These are phyloP conservation scores for Colletotrichum tropicicola DNA, from an alignment of 2,329 filamentous ascomycete genomes.

Conservation along the genomic window DNA sequence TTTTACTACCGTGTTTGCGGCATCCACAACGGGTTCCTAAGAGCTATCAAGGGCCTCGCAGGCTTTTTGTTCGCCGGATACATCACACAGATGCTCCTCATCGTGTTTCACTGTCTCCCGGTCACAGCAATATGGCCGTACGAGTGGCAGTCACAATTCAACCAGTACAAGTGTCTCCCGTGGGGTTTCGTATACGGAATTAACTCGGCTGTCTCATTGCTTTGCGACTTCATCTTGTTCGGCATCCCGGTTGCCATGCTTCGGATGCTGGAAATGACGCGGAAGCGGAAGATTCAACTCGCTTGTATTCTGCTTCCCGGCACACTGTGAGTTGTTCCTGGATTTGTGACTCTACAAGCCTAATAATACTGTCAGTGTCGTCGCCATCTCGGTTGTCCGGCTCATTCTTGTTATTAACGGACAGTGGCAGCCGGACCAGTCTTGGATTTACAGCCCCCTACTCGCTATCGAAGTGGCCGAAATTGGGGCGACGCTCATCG, in stretches of 20 bases:
- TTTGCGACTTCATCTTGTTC: slow-evolving; percentile 60
- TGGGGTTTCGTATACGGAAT: slow-evolving; percentile 62
- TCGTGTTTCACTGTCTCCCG: slow-evolving; percentile 60
- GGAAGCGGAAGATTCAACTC: slow-evolving; percentile 55
- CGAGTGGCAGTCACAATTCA: slow-evolving; percentile 50
- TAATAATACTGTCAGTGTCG: slow-evolving; percentile 45
- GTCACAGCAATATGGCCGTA: slow-evolving; percentile 63
- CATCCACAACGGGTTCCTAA: slow-evolving; percentile 44
- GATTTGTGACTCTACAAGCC: too few relatives aligned
- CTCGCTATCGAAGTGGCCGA: slow-evolving; percentile 59
- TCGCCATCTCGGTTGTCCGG: slow-evolving; percentile 56
- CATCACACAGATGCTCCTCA: slow-evolving; percentile 56
- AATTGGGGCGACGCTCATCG: slow-evolving; percentile 58
- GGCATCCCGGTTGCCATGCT: slow-evolving; percentile 59
- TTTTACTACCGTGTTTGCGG: slow-evolving; percentile 58
- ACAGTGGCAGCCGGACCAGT: slow-evolving; percentile 55
- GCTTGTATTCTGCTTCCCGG: slow-evolving; percentile 58
- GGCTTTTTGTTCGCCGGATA: slow-evolving; percentile 51
- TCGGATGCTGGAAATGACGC: slow-evolving; percentile 51
- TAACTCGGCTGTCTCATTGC: slow-evolving; percentile 57
- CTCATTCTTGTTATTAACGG: slow-evolving; percentile 56
- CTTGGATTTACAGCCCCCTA: slow-evolving; percentile 61
- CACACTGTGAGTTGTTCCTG: slow-evolving; percentile 47
- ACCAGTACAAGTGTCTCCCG: slow-evolving; percentile 52
- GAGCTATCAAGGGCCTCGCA: slow-evolving; percentile 45